A percentile compares a stretch with the other conserved stretches of the same genome.
phyloP scores from a whole-genome alignment of 306 rosid genomes.

The Lupinus albus region DNA sequence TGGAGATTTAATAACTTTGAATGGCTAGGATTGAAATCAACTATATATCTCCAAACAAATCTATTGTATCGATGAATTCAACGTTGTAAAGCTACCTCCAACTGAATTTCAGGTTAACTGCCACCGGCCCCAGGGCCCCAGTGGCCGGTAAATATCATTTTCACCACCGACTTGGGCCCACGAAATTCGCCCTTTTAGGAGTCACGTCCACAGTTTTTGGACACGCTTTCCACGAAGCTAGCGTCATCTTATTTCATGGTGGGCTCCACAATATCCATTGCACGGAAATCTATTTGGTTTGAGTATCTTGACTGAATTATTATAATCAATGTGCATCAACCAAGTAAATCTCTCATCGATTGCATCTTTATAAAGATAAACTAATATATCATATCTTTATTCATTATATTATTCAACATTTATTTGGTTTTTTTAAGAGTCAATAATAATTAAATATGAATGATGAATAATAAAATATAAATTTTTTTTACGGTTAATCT shows the following conservation, averaged over 20 bases:
- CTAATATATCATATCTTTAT: no score
- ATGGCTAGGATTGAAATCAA: no score
- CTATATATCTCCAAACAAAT: background rate
- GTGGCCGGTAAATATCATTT: background rate
- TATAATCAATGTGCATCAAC: no score
- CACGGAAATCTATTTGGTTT: no score
- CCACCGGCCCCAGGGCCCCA: constrained; percentile 42
- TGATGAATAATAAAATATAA: constrained; percentile 16
- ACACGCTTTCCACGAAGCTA: background rate
- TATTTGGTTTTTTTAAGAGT: no score
- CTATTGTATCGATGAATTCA: background rate
- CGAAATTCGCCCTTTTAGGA: background rate
- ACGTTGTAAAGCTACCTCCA: background rate
- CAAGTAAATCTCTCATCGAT: no score
- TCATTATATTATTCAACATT: no score
- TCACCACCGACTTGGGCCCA: constrained; percentile 32
- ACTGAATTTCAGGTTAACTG: constrained; percentile 33
- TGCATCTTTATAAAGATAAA: no score
- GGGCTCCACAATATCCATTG: no score
- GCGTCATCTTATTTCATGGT: background rate
- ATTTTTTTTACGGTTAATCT: constrained; percentile 38
- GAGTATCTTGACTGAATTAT: no score
- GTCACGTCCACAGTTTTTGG: constrained; percentile 5
- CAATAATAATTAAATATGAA: no score
- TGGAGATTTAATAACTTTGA: no score